Conservation (phyloP, 2,329 filamentous ascomycete genomes). For the Tolypocladium cylindrosporum region DNA sequence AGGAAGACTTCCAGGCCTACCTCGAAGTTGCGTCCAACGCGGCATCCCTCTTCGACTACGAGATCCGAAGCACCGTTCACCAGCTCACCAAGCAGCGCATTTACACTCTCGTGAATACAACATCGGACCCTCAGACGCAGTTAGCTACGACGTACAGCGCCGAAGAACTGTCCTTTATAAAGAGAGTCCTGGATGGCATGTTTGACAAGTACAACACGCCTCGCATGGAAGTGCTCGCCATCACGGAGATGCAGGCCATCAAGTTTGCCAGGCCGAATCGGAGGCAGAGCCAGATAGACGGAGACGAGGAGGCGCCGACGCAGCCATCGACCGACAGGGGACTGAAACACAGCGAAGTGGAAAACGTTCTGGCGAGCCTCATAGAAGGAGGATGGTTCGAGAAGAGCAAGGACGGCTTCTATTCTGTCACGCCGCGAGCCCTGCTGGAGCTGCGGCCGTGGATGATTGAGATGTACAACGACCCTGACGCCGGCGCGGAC, state of each 20-base stretch:
- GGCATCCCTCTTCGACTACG: conserved; percentile 74
- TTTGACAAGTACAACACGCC: conserved; percentile 80
- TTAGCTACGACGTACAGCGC: conserved; percentile 70
- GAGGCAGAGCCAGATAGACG: conserved; percentile 19
- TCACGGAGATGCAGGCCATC: conserved; percentile 70
- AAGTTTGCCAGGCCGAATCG: conserved; percentile 50
- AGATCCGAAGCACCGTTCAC: conserved; percentile 67
- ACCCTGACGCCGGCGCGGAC: conserved; percentile 47
- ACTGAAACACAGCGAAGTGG: conserved; percentile 68
- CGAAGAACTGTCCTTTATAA: conserved; percentile 85
- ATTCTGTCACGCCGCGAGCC: conserved; percentile 63
- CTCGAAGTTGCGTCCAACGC: conserved; percentile 61
- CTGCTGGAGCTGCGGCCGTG: conserved; percentile 79
- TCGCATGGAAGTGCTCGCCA: conserved; percentile 72
- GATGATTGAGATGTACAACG: conserved; percentile 86
- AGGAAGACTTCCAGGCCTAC: conserved; percentile 57
- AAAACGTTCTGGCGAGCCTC: conserved; percentile 58
- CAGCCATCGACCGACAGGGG: conserved; percentile 36
- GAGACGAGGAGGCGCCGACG: conserved; percentile 18
- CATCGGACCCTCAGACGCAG: conserved; percentile 76
- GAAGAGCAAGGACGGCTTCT: conserved; percentile 61
- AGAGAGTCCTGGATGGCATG: conserved; percentile 80
- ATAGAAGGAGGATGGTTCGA: conserved; percentile 80
- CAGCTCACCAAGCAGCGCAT: conserved; percentile 58
- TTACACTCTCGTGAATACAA: conserved; percentile 80